Base-by-base conservation (phyloP, 495 filamentous ascomycete species). In the Penicillium riverlandense region DNA sequence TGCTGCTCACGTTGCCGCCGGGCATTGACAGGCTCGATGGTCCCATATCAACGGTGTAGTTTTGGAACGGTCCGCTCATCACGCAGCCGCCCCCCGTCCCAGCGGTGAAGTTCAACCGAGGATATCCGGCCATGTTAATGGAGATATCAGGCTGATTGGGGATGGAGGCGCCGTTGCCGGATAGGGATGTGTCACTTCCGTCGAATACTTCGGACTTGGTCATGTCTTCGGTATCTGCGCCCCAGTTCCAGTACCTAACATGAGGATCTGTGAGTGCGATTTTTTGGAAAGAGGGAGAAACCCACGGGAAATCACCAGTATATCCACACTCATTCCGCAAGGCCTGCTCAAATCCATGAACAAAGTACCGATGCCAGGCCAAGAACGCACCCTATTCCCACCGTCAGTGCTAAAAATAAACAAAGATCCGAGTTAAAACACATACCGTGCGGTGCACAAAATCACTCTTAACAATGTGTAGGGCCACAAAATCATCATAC, bases 401-500 rank as follows among this genome's bases (percentile, higher is more conserved):
- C 4, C 22, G 6, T 22, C 22, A 22, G 22, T 34, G 9, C 32
- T 12, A 2, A 7, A 3, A 34, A 11, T n/a, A n/a, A n/a, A n/a
- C n/a, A 16, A 4, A n/a, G 12, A 9, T 8, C 11, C 16, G 27
- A 13, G 41, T 11, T 12, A 15, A 29, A 11, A 37, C 16, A 46
- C 56, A 29, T 66, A 75, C 71, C 6, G 76, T 78, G 44, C 66
- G 76, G 54, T 88, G 85, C 41, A 86, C 84, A 1, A 49, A 43
- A 9, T 67, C 49, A 3, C 79, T 82, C 54, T 85, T 72, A 44
- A 77, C 72, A 55, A 86, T 83, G 56, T 89, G 85, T 9, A 71
- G 71, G 10, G 73, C 80, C 33, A 82, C 69, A 53, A 88, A 88
- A 55, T 89, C 84, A 65, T 89, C 85, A 50, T 77, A 85, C n/a